Evolutionary conservation across 106 monocot species (phyloP), one percentile per base, ranked within the genome.

Genomic region (Dioscorea zingiberensis): DNA sequence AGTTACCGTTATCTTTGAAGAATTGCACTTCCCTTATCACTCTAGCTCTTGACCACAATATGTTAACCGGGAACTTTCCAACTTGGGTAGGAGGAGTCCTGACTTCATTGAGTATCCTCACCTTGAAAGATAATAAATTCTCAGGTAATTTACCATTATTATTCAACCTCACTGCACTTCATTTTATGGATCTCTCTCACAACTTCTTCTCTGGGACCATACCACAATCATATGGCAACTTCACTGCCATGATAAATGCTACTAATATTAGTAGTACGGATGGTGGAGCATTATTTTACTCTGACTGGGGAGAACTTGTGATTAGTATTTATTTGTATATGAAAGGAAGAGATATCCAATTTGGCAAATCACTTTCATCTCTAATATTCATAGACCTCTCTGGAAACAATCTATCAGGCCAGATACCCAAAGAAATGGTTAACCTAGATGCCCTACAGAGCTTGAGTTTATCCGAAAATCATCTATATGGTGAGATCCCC

Each of bases 1-100:
- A 58, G 7, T 12, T 81, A 0, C 81, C 71, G 25, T 27, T 55
- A 0, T 54, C 54, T 21, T 60, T 81, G 56, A 53, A 62, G 25
- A 21, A 66, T 10, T 76, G 75, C 19, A 63, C 22, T 2, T 13
- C 21, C 26, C 4, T 58, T 5, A 2, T 24, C 25, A 58, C 25
- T 25, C 58, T 58, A 5, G 22, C 19, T 58, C 58, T 58, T 58
- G 58, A 24, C 26, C 58, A 58, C 25, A 58, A 58, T 13, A 58
- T 9, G 0, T 58, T 58, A 2, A 9, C 26, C 2, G 58, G 58
- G 0, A 0, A 58, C 2, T 11, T 27, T 22, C 58, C 58, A 23
- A 2, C 1, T 24, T 58, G 26, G 58, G 14, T 58, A 21, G 58
- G 58, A 27, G 58, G 23, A 22, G 23, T 7, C 1, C 19, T 58